Evolutionary conservation across 2,329 filamentous ascomycete species (phyloP).

Genomic region (Fusarium penzigii): DNA sequence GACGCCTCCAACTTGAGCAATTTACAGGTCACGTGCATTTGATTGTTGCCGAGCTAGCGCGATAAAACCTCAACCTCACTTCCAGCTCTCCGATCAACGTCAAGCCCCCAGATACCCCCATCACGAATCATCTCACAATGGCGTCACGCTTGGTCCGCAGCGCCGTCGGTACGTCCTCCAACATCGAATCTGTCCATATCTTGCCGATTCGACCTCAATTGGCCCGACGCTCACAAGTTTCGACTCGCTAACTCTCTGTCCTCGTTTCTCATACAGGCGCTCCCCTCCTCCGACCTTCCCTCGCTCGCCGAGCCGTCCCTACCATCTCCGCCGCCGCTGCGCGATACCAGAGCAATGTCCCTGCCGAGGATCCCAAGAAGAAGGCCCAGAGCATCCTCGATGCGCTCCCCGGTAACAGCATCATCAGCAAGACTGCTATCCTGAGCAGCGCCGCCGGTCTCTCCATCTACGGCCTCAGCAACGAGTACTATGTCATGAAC

Average conservation of each 20-base stretch:
- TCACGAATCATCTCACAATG: constrained; percentile 74
- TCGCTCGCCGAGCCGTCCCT: constrained; percentile 74
- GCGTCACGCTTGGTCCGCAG: constrained; percentile 96
- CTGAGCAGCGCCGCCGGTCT: constrained; percentile 90
- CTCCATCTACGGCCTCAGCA: constrained; percentile 94
- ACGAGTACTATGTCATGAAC: constrained; percentile 99
- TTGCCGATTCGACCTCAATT: constrained; percentile 29
- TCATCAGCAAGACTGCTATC: constrained; percentile 95
- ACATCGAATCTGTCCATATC: constrained; percentile 9
- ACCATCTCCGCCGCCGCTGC: constrained; percentile 68
- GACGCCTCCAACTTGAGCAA: constrained; percentile 5
- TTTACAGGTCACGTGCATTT: constrained; percentile 37
- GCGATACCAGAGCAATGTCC: constrained; percentile 75
- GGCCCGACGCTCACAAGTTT: constrained; percentile 24
- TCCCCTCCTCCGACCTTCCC: constrained; percentile 81
- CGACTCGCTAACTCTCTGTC: constrained; percentile 19
- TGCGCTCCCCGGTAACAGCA: constrained; percentile 84
- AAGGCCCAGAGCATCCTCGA: constrained; percentile 97
- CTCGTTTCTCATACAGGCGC: constrained; percentile 61
- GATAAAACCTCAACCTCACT: constrained; percentile 54
- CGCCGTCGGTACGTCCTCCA: constrained; percentile 76
- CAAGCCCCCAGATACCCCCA: constrained; percentile 49
- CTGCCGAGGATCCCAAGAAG: constrained; percentile 87
- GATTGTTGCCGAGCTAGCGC: constrained; percentile 43
- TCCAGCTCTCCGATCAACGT: constrained; percentile 48